A percentile compares a stretch with the other conserved stretches of the same genome.
Conservation (phyloP, 1,284 basidiomycete genomes). For the Filobasidium uniguttulatum region DNA sequence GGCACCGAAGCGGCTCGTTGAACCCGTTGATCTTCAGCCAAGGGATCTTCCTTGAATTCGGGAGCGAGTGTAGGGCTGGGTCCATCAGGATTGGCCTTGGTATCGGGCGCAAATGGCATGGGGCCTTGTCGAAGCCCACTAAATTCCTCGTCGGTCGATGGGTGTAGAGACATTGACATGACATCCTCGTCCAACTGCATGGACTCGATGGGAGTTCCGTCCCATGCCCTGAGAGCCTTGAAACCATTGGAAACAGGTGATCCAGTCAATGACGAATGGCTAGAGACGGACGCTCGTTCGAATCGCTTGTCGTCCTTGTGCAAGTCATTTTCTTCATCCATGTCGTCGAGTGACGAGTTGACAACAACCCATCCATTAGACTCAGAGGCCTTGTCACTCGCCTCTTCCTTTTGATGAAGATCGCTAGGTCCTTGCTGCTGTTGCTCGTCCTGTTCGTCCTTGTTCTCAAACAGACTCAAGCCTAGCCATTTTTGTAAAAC, state of each 20-base stretch:
- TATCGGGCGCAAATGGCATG: slow-evolving; percentile 3
- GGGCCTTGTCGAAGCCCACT: neutral
- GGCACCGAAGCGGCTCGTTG: neutral
- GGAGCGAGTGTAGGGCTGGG: slow-evolving; percentile 13
- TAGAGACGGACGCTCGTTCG: neutral
- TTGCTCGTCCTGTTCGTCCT: neutral
- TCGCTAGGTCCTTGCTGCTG: no score
- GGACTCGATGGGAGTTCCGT: slow-evolving; percentile 1
- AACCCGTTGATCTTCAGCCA: slow-evolving; percentile 9
- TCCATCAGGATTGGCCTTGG: neutral
- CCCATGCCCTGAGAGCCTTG: neutral
- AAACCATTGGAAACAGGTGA: neutral
- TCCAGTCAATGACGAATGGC: neutral
- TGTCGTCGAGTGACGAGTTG: neutral
- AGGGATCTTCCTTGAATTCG: slow-evolving; percentile 12
- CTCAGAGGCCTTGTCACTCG: no score
- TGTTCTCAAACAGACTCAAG: neutral
- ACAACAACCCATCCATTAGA: slow-evolving; percentile 13
- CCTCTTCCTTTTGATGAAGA: no score
- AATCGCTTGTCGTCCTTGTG: neutral
- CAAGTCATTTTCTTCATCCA: neutral
- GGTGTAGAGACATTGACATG: slow-evolving; percentile 3
- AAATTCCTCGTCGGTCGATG: neutral
- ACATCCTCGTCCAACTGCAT: slow-evolving; percentile 7
- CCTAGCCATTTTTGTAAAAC: slow-evolving; percentile 13